Evolutionary conservation across 352 stramenopile genomes (phyloP), one percentile per base, ranked within the genome.

Genomic region (Pythium insidiosum): DNA sequence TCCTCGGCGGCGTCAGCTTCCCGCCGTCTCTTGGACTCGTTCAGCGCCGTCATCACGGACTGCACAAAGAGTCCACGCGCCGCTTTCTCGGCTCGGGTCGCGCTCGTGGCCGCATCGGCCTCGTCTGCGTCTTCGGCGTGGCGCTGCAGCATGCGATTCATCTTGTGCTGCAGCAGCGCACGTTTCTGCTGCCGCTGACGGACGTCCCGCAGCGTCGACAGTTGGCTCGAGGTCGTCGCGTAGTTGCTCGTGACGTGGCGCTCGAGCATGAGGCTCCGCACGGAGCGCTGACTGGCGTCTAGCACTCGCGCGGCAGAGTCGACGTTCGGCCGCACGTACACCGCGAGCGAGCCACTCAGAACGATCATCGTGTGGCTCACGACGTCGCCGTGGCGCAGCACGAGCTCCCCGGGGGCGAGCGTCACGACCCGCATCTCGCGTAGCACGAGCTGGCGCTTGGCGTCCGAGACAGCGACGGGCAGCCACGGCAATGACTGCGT

Each of bases 241-340:
- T 83, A 83, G 38, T 86, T 83, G 43, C 70, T 86, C 10, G 61
- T 65, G 44, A 86, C 68, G 39, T 61, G 71, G 34, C 50, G 60
- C 54, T 86, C 70, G 0, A 84, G 53, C 43, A 72, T 64, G 1
- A 75, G 40, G 44, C 68, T 86, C 21, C 71, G 62, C 15, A 84
- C 63, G 1, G 68, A 78, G 0, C 66, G 70, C 34, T 80, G 68
- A 23, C 67, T 83, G 5, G 66, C 70, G n/a, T 78, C 51, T 22
- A 79, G 40, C 11, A 77, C 50, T 29, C 26, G 47, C 0, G 56
- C 60, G 2, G 58, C 39, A 2, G 64, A 52, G 20, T 84, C 63
- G 9, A 77, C 52, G 24, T 56, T 67, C 34, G 68, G 56, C 0
- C 50, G 63, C 13, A 76, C 55, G 16, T 68, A 73, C 3, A 83